Evolutionary conservation across 73 alveolate species (phyloP), one percentile per base, ranked within the genome.

Genomic region (Paramecium sexaurelia): DNA sequence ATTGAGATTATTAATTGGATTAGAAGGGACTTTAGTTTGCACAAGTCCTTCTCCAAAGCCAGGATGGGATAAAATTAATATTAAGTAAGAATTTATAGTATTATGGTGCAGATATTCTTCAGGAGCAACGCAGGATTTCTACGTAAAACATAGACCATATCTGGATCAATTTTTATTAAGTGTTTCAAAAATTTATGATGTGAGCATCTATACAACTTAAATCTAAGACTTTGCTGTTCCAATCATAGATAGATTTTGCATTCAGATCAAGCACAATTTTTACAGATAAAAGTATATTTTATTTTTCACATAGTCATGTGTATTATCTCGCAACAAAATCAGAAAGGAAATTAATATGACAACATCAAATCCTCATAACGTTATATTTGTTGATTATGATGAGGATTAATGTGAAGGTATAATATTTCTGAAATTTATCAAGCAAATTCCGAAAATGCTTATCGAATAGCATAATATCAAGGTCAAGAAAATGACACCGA

Each of bases 231-330:
- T 71, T 36, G 86, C 86, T 27, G 66, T 6, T 29, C 86, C 86
- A 33, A 71, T 71, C 10, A 71, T 71, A 13, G 13, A 71, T 20
- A 36, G 35, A 35, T 71, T 71, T 19, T 20, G 35, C 32, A 37
- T 35, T n/a, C 37, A 8, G 9, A 3, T 71, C 8, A 3, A 33
- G 5, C 56, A 33, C 3, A 32, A 37, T 35, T 71, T 35, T 33
- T 71, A 33, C 86, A 71, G 86, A 71, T 71, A 71, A 35, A 71
- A 71, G 86, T 71, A 71, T 33, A 33, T 71, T 35, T 35, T 71
- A 35, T 35, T 36, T 71, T 71, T 35, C 86, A 71, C 86, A 71
- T 71, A 71, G 56, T 71, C 55, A 37, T 71, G 86, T 71, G 86
- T 71, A 71, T 1, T 3, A 71, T 35, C 56, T 19, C 51, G 86